A percentile compares a stretch with the other conserved stretches of the same genome.
phyloP scores from a whole-genome alignment of 139 green algal genomes.

The Chlamydomonas sphaeroides region DNA sequence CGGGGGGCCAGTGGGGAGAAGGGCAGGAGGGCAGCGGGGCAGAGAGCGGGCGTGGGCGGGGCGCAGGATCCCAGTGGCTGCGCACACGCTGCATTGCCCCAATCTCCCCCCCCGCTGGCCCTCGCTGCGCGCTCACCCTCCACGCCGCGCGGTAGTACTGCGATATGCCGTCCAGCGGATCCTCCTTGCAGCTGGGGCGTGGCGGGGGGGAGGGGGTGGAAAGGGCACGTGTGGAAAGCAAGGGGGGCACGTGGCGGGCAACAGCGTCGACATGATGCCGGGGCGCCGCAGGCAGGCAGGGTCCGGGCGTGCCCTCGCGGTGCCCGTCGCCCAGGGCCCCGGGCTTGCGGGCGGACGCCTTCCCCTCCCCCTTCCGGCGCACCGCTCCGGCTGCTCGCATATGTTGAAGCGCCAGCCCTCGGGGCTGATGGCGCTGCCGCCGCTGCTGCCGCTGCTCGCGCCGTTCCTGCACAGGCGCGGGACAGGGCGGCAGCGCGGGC shows the following conservation, averaged over 20 bases:
- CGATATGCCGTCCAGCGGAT: slow-evolving; percentile 66
- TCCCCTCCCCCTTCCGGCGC: background rate
- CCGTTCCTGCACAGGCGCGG: too few species aligned
- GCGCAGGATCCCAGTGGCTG: background rate
- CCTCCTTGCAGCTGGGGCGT: slow-evolving; percentile 37
- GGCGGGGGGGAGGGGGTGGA: background rate
- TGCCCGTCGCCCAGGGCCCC: background rate
- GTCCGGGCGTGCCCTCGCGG: too few species aligned
- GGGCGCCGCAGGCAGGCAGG: too few species aligned
- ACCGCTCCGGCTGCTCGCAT: slow-evolving; percentile 61
- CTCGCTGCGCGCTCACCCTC: slow-evolving; percentile 10
- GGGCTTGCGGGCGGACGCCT: background rate
- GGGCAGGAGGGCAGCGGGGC: too few species aligned
- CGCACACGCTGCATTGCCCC: background rate
- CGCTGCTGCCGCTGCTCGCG: slow-evolving; percentile 61
- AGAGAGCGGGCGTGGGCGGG: background rate
- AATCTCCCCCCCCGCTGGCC: background rate
- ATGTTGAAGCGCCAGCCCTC: slow-evolving; percentile 77
- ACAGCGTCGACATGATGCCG: too few species aligned
- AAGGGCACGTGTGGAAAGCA: background rate
- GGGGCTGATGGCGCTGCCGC: slow-evolving; percentile 74
- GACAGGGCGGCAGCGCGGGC: too few species aligned
- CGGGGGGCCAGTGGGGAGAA: background rate
- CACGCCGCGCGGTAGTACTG: slow-evolving; percentile 64
- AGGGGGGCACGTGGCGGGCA: background rate